phyloP scores from a whole-genome alignment of 2,329 filamentous ascomycete genomes.

The Xylaria hypoxylon region DNA sequence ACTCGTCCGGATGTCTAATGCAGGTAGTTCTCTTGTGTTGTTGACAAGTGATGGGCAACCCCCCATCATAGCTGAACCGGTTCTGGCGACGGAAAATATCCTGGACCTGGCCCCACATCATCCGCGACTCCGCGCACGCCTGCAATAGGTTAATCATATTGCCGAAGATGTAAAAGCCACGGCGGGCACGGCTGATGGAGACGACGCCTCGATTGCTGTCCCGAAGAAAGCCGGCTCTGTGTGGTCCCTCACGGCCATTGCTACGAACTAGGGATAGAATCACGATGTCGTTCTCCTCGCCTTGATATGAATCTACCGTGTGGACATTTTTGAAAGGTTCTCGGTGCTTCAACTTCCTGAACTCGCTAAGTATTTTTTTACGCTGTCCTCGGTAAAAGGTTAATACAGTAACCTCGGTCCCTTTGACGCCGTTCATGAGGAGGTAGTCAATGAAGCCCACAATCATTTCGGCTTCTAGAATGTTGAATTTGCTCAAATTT shows the following conservation, averaged over 20 bases:
- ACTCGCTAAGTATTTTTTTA: constrained; percentile 67
- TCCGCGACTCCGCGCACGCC: constrained; percentile 55
- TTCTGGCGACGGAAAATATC: constrained; percentile 56
- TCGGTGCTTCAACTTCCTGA: constrained; percentile 53
- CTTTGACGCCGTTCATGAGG: constrained; percentile 70
- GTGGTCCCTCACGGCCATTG: constrained; percentile 58
- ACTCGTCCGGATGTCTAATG: constrained; percentile 66
- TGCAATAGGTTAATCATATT: constrained; percentile 69
- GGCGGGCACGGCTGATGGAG: constrained; percentile 74
- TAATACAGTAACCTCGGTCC: constrained; percentile 77
- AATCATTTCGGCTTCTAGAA: constrained; percentile 80
- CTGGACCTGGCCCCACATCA: constrained; percentile 57
- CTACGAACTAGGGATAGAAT: constrained; percentile 84
- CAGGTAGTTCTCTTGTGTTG: constrained; percentile 66
- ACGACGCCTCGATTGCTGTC: constrained; percentile 70
- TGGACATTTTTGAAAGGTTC: constrained; percentile 68
- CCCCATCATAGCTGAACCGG: constrained; percentile 48
- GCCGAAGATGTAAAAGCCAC: constrained; percentile 87
- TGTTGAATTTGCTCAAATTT: constrained; percentile 75
- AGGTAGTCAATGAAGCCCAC: constrained; percentile 79
- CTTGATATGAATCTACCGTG: constrained; percentile 91
- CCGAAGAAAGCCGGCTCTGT: constrained; percentile 77
- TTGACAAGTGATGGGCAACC: constrained; percentile 72
- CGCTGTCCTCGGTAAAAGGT: constrained; percentile 91
- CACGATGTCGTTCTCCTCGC: constrained; percentile 88